These are phyloP conservation scores for Colletotrichum limetticola DNA, from an alignment of 2,329 filamentous ascomycete species.

Conservation along the genomic window DNA sequence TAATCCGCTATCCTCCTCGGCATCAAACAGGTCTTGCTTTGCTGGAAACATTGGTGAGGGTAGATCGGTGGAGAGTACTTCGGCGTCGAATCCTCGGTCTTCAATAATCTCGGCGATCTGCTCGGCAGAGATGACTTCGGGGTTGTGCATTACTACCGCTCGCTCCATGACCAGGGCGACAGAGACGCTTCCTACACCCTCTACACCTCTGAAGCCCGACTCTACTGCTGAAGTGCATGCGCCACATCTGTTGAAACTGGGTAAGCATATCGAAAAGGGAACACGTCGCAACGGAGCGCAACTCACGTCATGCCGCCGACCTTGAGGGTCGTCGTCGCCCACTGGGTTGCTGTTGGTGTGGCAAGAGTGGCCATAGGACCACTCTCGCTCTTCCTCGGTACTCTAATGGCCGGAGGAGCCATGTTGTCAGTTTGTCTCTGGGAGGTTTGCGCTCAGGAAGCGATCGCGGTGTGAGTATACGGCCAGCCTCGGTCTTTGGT, in stretches of 20 bases:
- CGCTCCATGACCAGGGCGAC: conserved; percentile 95
- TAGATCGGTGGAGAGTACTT: conserved; percentile 85
- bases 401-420: conserved; percentile 61
- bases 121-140: conserved; percentile 77
- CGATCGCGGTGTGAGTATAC: conserved; percentile 1
- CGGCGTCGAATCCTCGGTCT: conserved; percentile 90
- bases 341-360: conserved; percentile 62
- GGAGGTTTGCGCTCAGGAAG: background rate
- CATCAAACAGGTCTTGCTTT: conserved; percentile 46
- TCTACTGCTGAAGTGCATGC: conserved; percentile 97
- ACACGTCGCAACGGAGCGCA: conserved; percentile 1
- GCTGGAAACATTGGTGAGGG: conserved; percentile 61
- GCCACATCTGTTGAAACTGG: conserved; percentile 74
- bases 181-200: conserved; percentile 86
- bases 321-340: conserved; percentile 91
- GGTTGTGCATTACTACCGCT: conserved; percentile 93
- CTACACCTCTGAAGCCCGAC: conserved; percentile 84
- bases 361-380: conserved; percentile 43
- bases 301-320: conserved; percentile 87
- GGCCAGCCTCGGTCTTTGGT: conserved; percentile 28
- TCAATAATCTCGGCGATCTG: conserved; percentile 87
- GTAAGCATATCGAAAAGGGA: conserved; percentile 42
- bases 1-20: conserved; percentile 51
- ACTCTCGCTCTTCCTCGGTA: conserved; percentile 54
- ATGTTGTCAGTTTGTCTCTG: conserved; percentile 45